Conservation (phyloP, 345 rosid species). For the Eucalyptus viminalis region DNA sequence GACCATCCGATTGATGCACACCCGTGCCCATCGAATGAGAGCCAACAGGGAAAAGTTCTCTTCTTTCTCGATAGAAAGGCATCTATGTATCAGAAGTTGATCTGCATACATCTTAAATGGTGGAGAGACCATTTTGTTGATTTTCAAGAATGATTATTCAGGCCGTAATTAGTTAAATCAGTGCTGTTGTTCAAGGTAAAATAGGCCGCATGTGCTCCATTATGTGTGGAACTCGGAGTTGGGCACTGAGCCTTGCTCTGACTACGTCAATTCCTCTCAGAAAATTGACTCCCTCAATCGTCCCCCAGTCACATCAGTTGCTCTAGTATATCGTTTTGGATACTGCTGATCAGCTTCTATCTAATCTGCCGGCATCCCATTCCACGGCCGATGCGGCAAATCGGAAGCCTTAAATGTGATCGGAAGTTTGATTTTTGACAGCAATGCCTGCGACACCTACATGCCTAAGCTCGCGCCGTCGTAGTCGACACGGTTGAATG, state of each 20-base stretch:
- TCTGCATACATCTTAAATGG: neutral
- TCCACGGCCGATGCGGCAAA: neutral
- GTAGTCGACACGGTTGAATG: neutral
- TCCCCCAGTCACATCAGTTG: neutral
- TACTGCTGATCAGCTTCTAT: neutral
- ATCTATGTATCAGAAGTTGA: neutral
- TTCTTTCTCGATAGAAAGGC: neutral
- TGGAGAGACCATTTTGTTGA: neutral
- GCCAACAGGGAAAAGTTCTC: neutral
- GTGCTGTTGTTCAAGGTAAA: neutral
- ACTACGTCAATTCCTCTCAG: neutral
- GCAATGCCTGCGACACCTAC: neutral
- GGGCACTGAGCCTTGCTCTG: neutral
- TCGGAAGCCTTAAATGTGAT: neutral
- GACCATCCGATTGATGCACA: neutral
- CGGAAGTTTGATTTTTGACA: neutral
- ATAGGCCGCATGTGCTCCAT: neutral
- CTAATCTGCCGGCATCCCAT: neutral
- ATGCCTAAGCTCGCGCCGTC: neutral
- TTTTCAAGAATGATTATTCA: neutral
- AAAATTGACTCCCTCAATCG: neutral
- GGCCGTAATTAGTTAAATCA: neutral
- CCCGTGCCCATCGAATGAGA: neutral
- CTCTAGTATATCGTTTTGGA: neutral
- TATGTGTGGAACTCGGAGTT: neutral